phyloP scores from a whole-genome alignment of 352 stramenopile genomes.

The Pythium aphanidermatum region DNA sequence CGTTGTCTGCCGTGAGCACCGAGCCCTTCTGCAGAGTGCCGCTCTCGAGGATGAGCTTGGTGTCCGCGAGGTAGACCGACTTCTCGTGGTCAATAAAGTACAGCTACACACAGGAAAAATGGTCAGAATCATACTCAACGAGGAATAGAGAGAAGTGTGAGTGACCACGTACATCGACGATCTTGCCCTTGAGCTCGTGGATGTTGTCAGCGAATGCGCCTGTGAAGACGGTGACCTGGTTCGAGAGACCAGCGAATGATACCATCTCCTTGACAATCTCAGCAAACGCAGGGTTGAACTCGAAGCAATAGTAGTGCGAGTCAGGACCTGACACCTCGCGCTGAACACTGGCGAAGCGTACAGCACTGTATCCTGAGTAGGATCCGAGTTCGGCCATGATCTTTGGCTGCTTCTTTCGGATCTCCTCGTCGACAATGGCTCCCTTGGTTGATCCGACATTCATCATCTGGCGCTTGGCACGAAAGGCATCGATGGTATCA shows the following conservation, averaged over 20 bases:
- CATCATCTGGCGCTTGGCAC: constrained; percentile 27
- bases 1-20: constrained; percentile 39
- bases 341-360: constrained; percentile 38
- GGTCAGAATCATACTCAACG: neutral
- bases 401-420: constrained; percentile 25
- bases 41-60: constrained; percentile 41
- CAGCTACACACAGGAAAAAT: constrained; percentile 11
- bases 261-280: constrained; percentile 39
- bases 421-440: constrained; percentile 29
- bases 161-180: constrained; percentile 30
- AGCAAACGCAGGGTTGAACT: constrained; percentile 38
- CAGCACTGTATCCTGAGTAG: constrained; percentile 39
- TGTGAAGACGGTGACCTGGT: constrained; percentile 41
- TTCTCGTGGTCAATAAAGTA: constrained; percentile 57
- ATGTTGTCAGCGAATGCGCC: constrained; percentile 34
- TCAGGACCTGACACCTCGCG: constrained; percentile 23
- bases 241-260: constrained; percentile 30
- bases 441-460: constrained; percentile 26
- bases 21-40: constrained; percentile 28
- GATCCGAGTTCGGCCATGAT: constrained; percentile 38
- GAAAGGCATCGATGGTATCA: constrained; percentile 28
- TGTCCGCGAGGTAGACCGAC: constrained; percentile 30
- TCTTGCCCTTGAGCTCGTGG: constrained; percentile 27
- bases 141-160: too few species aligned
- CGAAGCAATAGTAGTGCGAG: constrained; percentile 44